Evolutionary conservation across 352 stramenopile species (phyloP).

Genomic region (Pythium pyrilobum): DNA sequence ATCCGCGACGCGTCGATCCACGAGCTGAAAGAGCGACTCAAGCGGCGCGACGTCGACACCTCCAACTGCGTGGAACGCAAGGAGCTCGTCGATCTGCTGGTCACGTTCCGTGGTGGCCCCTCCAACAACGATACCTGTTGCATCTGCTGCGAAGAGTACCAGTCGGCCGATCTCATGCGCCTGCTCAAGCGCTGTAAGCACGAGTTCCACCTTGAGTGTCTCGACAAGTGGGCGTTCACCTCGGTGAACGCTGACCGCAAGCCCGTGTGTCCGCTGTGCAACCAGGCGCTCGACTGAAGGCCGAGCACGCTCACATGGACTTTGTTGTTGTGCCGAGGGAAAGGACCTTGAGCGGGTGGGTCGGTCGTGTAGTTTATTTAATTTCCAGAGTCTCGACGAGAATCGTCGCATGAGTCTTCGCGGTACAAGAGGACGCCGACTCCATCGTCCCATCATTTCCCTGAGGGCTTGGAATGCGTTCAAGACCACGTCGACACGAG

Average conservation of each 20-base stretch:
- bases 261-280: slow-evolving; percentile 79
- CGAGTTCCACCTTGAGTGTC: slow-evolving; percentile 86
- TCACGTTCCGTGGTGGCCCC: slow-evolving; percentile 68
- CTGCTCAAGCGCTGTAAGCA: slow-evolving; percentile 81
- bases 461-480: no score
- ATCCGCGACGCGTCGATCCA: slow-evolving; percentile 43
- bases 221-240: slow-evolving; percentile 86
- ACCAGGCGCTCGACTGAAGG: slow-evolving; percentile 72
- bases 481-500: no score
- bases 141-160: slow-evolving; percentile 86
- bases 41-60: slow-evolving; percentile 57
- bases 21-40: slow-evolving; percentile 73
- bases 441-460: no score
- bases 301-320: no score
- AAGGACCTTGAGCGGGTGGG: no score
- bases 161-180: slow-evolving; percentile 68
- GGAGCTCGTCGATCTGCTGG: slow-evolving; percentile 66
- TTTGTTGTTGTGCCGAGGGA: no score
- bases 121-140: slow-evolving; percentile 84
- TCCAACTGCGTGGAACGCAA: slow-evolving; percentile 56
- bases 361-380: no score
- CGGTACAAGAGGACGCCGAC: no score
- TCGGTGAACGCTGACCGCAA: slow-evolving; percentile 58
- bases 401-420: no score
- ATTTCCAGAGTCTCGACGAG: no score